phyloP scores from a whole-genome alignment of 2,329 filamentous ascomycete genomes.

The Hysterium pulicare region DNA sequence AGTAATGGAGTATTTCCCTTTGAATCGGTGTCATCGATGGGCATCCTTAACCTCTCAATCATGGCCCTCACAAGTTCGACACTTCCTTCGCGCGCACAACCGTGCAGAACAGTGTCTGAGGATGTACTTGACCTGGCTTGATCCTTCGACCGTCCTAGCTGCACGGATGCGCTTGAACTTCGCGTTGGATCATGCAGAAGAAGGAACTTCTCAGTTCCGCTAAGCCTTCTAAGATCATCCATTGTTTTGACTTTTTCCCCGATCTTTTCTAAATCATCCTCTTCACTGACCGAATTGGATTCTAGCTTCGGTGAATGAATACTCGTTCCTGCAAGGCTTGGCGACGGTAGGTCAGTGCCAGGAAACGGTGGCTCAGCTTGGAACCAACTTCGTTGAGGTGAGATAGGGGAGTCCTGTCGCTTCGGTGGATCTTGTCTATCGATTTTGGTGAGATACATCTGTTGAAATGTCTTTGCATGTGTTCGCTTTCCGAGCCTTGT shows the following conservation, averaged over 20 bases:
- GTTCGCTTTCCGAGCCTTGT: not conserved
- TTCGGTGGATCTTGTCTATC: not conserved
- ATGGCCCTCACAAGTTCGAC: not conserved
- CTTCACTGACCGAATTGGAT: not conserved
- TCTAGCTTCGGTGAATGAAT: not conserved
- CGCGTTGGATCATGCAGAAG: not conserved
- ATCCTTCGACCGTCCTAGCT: not conserved
- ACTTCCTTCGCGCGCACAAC: not conserved
- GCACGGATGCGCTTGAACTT: not conserved
- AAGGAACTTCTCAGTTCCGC: not conserved
- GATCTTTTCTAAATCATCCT: not conserved
- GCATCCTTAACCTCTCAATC: not conserved
- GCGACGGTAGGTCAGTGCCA: not conserved
- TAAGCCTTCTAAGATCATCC: not conserved
- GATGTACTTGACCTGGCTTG: too few relatives aligned
- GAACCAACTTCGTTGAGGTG: not conserved
- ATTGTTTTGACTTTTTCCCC: not conserved
- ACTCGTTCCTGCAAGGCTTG: not conserved
- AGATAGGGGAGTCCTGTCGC: not conserved
- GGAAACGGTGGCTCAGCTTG: not conserved
- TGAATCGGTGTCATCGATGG: not conserved
- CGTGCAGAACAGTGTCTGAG: not conserved
- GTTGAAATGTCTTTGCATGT: not conserved
- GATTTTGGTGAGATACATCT: not conserved
- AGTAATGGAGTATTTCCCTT: not conserved